These are phyloP conservation scores for Blastosporella zonata DNA, from an alignment of 1,284 basidiomycete species.

Conservation along the genomic window DNA sequence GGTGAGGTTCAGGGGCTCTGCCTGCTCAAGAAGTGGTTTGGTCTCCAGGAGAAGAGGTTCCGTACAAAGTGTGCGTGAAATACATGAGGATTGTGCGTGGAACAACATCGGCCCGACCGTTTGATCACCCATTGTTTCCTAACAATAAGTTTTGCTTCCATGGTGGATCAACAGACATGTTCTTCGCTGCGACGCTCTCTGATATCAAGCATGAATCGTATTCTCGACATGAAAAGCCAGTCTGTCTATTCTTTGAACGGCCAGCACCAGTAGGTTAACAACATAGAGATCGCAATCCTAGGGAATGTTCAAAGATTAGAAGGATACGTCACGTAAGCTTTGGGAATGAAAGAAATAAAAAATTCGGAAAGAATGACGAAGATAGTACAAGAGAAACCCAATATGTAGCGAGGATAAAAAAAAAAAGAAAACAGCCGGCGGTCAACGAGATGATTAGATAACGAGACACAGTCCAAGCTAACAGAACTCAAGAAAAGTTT, in stretches of 20 bases:
- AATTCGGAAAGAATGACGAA: constrained; percentile 11
- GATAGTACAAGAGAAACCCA: constrained; percentile 19
- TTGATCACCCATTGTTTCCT: constrained; percentile 9
- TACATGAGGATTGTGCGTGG: constrained; percentile 18
- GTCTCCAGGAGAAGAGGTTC: neutral
- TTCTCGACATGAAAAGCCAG: constrained; percentile 7
- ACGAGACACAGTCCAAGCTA: constrained; percentile 14
- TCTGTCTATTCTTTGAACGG: constrained; percentile 11
- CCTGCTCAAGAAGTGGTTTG: constrained; percentile 4
- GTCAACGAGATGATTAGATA: neutral
- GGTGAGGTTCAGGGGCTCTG: constrained; percentile 20
- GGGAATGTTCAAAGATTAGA: constrained; percentile 14
- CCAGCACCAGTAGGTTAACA: constrained; percentile 15
- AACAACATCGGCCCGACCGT: neutral
- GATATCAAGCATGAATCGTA: constrained; percentile 6
- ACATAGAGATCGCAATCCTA: constrained; percentile 10
- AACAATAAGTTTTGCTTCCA: neutral
- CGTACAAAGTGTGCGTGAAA: constrained; percentile 1
- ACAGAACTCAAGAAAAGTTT: constrained; percentile 9
- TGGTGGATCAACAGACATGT: neutral
- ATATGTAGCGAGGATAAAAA: constrained; percentile 6
- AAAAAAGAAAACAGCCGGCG: constrained; percentile 2
- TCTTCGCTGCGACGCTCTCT: neutral
- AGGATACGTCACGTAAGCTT: constrained; percentile 9
- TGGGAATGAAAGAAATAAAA: constrained; percentile 14